Percentiles rank a stretch among this genome's conserved stretches.
These are phyloP conservation scores for Penicillium antarcticum DNA, from an alignment of 495 filamentous ascomycete species.

Conservation along the genomic window DNA sequence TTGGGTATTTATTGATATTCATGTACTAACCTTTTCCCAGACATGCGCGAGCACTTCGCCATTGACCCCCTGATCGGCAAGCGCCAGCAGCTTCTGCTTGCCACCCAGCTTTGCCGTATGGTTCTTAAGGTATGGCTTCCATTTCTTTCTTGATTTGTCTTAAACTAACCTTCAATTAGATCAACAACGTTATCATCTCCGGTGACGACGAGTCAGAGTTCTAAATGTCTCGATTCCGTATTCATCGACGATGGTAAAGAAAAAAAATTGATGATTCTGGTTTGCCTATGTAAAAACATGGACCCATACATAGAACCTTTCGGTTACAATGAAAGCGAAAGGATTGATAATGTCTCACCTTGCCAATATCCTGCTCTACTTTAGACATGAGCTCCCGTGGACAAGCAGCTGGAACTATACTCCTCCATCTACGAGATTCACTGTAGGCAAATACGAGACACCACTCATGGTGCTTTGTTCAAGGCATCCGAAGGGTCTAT, in stretches of 20 bases:
- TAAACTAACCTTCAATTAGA: constrained; percentile 36
- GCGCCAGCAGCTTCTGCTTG: constrained; percentile 90
- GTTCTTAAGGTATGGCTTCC: constrained; percentile 80
- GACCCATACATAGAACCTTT: constrained; percentile 29
- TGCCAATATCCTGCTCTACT: not conserved
- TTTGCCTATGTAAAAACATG: constrained; percentile 30
- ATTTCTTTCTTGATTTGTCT: not conserved
- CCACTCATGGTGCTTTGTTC: no score
- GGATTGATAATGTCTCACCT: constrained; percentile 23
- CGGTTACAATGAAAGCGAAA: constrained; percentile 27
- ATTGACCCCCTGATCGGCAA: constrained; percentile 98
- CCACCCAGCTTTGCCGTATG: constrained; percentile 98
- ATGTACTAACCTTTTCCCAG: constrained; percentile 33
- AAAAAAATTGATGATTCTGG: constrained; percentile 24
- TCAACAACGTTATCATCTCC: constrained; percentile 92
- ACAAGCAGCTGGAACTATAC: not conserved
- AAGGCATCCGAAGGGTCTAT: no score
- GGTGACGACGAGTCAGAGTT: constrained; percentile 91
- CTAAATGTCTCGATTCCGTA: constrained; percentile 47
- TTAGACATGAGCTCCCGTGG: no score
- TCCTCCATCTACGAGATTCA: not conserved
- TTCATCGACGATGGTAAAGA: constrained; percentile 22
- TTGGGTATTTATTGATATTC: not conserved
- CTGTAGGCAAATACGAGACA: no score
- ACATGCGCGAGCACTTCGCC: constrained; percentile 96